Conservation (phyloP, 2,329 filamentous ascomycete genomes). For the Sporothrix pallida region DNA sequence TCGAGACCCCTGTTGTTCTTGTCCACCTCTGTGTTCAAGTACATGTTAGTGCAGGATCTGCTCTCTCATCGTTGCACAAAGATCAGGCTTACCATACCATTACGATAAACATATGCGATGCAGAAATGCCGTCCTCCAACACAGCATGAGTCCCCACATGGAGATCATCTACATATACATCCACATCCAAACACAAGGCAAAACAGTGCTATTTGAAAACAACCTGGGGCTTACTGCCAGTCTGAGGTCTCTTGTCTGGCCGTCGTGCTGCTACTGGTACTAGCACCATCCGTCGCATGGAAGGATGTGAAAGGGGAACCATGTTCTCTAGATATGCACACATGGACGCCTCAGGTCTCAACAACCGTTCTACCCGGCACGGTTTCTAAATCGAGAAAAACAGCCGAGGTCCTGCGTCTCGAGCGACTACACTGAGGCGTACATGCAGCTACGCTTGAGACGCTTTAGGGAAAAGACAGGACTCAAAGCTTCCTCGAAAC, state of each 20-base stretch:
- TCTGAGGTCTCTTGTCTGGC: background rate
- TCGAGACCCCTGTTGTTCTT: slow-evolving; percentile 20
- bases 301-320: background rate
- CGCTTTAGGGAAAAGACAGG: background rate
- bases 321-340: background rate
- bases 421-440: background rate
- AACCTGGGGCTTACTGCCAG: background rate
- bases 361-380: background rate
- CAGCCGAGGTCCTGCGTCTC: slow-evolving; percentile 9
- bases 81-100: slow-evolving; percentile 32
- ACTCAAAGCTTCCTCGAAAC: background rate
- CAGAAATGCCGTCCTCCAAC: slow-evolving; percentile 6
- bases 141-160: slow-evolving; percentile 15
- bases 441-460: background rate
- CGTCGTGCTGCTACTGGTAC: background rate
- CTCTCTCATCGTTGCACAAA: slow-evolving; percentile 14
- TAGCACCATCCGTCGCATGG: background rate
- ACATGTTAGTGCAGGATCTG: slow-evolving; percentile 32
- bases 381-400: slow-evolving; percentile 6
- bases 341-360: background rate
- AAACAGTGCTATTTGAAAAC: background rate
- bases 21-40: background rate
- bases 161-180: background rate
- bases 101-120: background rate
- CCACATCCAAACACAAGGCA: no score